Percentiles rank a stretch among this genome's conserved stretches.
phyloP scores from a whole-genome alignment of 257 asterid genomes.

The Primulina eburnea region DNA sequence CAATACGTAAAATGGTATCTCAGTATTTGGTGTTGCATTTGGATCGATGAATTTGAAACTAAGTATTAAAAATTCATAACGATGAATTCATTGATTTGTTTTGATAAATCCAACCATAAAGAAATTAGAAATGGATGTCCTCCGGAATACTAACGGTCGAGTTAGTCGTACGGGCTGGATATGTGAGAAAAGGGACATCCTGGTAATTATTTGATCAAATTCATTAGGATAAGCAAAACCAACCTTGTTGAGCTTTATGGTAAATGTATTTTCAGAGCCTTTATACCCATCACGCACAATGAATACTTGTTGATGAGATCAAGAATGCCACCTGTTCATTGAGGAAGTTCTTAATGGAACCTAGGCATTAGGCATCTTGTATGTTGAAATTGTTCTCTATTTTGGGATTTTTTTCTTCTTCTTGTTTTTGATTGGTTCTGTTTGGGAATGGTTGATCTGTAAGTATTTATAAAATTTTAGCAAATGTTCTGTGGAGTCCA shows the following conservation, averaged over 20 bases:
- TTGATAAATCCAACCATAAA: too few species aligned
- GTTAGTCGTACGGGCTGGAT: not conserved
- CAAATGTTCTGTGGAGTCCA: not conserved
- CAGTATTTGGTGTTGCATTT: not conserved
- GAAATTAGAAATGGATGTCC: not conserved
- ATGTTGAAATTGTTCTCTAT: not conserved
- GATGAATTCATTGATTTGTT: too few species aligned
- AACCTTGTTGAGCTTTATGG: not conserved
- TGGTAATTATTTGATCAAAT: not conserved
- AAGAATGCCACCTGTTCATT: not conserved
- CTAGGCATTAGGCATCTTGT: conserved; percentile 1
- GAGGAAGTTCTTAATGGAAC: not conserved
- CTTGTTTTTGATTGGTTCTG: not conserved
- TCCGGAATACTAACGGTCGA: not conserved
- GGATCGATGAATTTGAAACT: too few species aligned
- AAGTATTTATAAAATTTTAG: conserved; percentile 7
- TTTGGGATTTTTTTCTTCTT: not conserved
- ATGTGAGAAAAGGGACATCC: not conserved
- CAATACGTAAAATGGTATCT: not conserved
- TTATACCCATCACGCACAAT: not conserved
- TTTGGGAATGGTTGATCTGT: conserved; percentile 7
- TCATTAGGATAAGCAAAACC: not conserved
- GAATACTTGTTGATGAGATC: not conserved
- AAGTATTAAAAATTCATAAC: too few species aligned
- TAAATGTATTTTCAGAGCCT: not conserved